Base-by-base conservation (phyloP, 1,139 yeast species). In the Scheffersomyces parashehatae region DNA sequence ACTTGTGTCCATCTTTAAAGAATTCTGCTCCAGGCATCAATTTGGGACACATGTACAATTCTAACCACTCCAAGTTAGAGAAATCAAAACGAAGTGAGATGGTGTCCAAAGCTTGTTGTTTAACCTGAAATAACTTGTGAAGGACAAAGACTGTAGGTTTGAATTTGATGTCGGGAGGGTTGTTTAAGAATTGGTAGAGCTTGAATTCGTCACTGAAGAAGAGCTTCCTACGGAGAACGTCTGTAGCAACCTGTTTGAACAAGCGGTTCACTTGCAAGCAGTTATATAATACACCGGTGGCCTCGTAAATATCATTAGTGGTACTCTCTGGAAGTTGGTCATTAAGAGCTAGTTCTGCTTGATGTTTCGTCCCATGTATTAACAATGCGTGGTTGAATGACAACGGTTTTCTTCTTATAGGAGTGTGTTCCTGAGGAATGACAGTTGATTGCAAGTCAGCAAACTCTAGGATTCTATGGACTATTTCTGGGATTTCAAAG, bases 21-120 rank as follows among this genome's bases (percentile, higher is more conserved):
- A 76, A 59, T 68, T 75, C 48, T 65, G 53, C 0, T 79, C 74
- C 29, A 1, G 96, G 96, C 3, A 75, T 56, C 30, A 88, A 61
- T 42, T 74, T 73, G 3, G 96, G 95, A 59, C 97, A 90, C 61
- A 91, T 85, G 64, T 86, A 89, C 52, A 90, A 73, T 61, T 90
- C 96, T 35, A 91, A 69, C 83, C 86, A 79, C 48, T 73, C 70
- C 39, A 90, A 62, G 32, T 74, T 68, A 5, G 75, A 70, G 35
- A 80, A 79, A 34, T 69, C 64, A 12, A 83, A 59, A 9, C 47
- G 45, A 14, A 47, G 30, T 2, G 54, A 50, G 6, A 65, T 39
- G 8, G 45, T 32, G 10, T 65, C 66, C 31, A 71, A 51, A n/a
- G 62, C 41, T 5, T 48, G 42, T 46, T 68, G 74, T 43, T 57